Base-by-base conservation (phyloP, 1,284 basidiomycete species). In the Irpex sp. region DNA sequence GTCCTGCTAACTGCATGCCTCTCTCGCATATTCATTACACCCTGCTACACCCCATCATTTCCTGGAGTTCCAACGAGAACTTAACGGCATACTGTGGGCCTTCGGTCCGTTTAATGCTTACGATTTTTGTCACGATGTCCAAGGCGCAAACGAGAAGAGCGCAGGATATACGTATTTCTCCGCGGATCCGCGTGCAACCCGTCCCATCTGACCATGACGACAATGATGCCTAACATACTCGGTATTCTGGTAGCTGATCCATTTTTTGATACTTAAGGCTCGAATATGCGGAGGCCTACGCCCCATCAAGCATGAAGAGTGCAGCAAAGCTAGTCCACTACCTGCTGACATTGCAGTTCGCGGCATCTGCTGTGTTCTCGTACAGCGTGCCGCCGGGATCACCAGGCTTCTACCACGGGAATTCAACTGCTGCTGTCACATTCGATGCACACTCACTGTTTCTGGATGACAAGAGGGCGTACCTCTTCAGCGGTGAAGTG, bases 391-490 rank as follows among this genome's bases (percentile, higher is more conserved):
- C 68, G 1, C 68, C 61, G n/a, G 70, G 67, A 17, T 68, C 65
- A n/a, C 67, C 69, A 44, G 71, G 69, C 31, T 80, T 79, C 64
- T 79, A 79, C 63, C 67, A 76, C 58, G 77, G 77, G 1, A 72
- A 74, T 63, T 78, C 77, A 0, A 71, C 71, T 31, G 73, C 77
- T 13, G 71, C 76, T 7, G 77, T 79, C 3, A 79, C 78, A 2
- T 72, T 79, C 44, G 82, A 82, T 67, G 74, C 76, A 57, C 78
- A 82, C 69, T 80, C 79, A 4, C 58, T 82, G 13, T 73, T 81
- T 55, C 68, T 83, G 19, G 74, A 79, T 58, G 77, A 78, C 26
- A 78, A 81, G 69, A 74, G 81, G 6, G 47, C 79, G 8, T 78
- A 80, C 71, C 69, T 82, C 38, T 79, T 78, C 66, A 77, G 76